Evolutionary conservation across 2,329 filamentous ascomycete species (phyloP).

Genomic region (Ceratocystis destructans): DNA sequence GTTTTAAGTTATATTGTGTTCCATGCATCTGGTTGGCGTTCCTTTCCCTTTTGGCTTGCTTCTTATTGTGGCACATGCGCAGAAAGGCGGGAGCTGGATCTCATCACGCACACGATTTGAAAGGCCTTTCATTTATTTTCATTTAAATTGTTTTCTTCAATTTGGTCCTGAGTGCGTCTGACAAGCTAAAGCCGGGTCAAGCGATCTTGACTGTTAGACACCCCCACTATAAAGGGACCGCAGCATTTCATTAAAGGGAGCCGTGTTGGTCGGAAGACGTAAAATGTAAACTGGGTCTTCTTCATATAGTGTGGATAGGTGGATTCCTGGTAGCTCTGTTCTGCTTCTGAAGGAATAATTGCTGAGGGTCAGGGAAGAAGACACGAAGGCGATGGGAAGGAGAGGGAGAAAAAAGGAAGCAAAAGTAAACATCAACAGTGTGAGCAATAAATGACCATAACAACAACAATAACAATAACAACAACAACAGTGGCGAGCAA

Average conservation of each 20-base stretch:
- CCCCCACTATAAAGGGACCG: not conserved
- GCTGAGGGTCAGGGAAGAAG: not conserved
- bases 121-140: not conserved
- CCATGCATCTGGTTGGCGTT: not conserved
- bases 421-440: constrained; percentile 4
- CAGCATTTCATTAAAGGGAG: not conserved
- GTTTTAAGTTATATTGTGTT: no score
- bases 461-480: not conserved
- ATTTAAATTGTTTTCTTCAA: not conserved
- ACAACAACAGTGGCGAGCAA: not conserved
- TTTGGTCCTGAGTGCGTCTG: not conserved
- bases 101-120: not conserved
- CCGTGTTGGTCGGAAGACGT: not conserved
- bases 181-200: not conserved
- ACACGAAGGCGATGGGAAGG: not conserved
- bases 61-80: not conserved
- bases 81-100: not conserved
- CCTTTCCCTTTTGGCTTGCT: not conserved
- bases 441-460: not conserved
- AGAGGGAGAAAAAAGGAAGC: not conserved
- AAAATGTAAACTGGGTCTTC: not conserved
- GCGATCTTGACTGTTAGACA: not conserved
- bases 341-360: not conserved
- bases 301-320: not conserved
- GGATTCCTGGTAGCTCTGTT: not conserved